Percentiles rank a stretch among this genome's conserved stretches.
Evolutionary conservation across 495 filamentous ascomycete species (phyloP).

Genomic region (Darksidea phi): DNA sequence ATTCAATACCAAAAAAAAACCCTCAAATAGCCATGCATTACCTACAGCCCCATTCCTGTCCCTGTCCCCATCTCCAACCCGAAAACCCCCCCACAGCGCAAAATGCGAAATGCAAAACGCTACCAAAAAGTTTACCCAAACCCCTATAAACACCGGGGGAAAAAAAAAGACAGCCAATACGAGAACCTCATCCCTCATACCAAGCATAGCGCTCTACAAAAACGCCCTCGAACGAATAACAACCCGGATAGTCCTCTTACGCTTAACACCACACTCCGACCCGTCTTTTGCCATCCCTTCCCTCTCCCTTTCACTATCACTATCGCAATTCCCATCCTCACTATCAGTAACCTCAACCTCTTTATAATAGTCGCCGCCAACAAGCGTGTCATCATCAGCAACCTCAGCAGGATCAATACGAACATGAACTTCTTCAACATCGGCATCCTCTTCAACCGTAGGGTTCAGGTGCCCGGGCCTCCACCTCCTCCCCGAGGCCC

Average conservation of each 20-base stretch:
- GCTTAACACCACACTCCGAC: conserved; percentile 8
- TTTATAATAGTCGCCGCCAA: conserved; percentile 15
- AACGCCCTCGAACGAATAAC: conserved; percentile 31
- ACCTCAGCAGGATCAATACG: not conserved
- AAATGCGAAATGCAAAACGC: too few species aligned
- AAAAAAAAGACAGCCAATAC: too few species aligned
- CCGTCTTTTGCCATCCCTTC: conserved; percentile 10
- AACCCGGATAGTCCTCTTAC: conserved; percentile 21
- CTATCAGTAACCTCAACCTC: conserved; percentile 16
- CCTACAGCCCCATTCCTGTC: too few species aligned
- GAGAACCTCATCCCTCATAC: too few species aligned
- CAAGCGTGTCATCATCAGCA: conserved; percentile 24
- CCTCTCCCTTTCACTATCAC: conserved; percentile 6
- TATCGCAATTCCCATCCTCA: conserved; percentile 9
- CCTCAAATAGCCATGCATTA: too few species aligned
- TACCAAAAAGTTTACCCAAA: too few species aligned
- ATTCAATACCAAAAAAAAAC: too few species aligned
- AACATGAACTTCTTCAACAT: not conserved
- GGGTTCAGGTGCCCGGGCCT: conserved; percentile 19
- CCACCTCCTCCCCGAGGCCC: conserved; percentile 17
- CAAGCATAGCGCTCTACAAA: conserved; percentile 2
- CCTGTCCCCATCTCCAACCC: too few species aligned
- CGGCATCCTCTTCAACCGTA: conserved; percentile 19
- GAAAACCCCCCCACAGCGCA: too few species aligned
- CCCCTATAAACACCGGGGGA: too few species aligned